These are phyloP conservation scores for Geosmithia putterillii DNA, from an alignment of 2,329 filamentous ascomycete genomes.

Conservation along the genomic window DNA sequence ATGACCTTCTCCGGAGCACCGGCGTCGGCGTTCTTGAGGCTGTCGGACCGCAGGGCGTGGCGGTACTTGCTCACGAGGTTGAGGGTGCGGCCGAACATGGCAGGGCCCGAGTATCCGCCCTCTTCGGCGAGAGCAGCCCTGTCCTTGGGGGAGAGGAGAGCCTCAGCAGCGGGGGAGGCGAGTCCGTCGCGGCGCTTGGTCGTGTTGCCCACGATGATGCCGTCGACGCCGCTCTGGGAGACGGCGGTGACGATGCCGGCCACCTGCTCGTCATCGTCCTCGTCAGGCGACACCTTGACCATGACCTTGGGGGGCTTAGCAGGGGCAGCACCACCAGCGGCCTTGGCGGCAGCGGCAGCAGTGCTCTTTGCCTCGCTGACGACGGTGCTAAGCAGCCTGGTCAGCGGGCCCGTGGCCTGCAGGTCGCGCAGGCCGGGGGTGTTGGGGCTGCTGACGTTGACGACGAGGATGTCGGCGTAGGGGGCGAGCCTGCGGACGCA, in stretches of 20 bases:
- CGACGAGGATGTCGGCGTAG: conserved; percentile 92
- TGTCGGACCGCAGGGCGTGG: conserved; percentile 45
- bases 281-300: conserved; percentile 97
- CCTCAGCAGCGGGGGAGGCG: conserved; percentile 50
- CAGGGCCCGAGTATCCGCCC: conserved; percentile 84
- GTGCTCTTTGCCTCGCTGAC: conserved; percentile 63
- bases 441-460: conserved; percentile 96
- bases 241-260: conserved; percentile 81
- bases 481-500: conserved; percentile 72
- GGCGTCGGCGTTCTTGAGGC: conserved; percentile 15
- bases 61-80: conserved; percentile 72
- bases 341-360: conserved; percentile 49
- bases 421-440: conserved; percentile 82
- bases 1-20: conserved; percentile 56
- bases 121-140: conserved; percentile 57
- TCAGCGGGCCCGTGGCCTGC: conserved; percentile 75
- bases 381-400: conserved; percentile 67
- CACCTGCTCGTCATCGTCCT: conserved; percentile 75
- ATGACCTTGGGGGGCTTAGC: conserved; percentile 57
- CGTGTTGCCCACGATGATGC: conserved; percentile 94
- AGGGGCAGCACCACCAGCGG: no score
- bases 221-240: conserved; percentile 75
- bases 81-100: conserved; percentile 72
- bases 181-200: conserved; percentile 71
- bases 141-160: conserved; percentile 54